Evolutionary conservation across 805 yeast species (phyloP), one percentile per base, ranked within the genome.

Genomic region (Wickerhamomyces silvicola): DNA sequence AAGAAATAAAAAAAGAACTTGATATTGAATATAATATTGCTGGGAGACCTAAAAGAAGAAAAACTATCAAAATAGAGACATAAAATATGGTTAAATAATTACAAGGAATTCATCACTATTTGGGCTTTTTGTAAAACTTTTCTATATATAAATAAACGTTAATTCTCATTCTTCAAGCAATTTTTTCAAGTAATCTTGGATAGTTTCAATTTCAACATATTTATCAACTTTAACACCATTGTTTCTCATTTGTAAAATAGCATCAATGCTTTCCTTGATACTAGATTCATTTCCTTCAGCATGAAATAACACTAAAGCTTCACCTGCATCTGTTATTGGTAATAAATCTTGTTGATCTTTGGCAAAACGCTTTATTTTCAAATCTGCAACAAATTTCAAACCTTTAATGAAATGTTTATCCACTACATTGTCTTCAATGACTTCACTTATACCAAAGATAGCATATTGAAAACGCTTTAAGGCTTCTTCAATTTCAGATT

Each of bases 391-490:
- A 43, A 60, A 74, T 44, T 73, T 64, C 26, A 88, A 64, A 16
- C 96, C 96, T 33, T 72, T 63, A 18, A 76, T 61, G 31, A 81
- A 81, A 36, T 67, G 63, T 30, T 66, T 60, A 48, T 81, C 81
- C 10, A 78, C 76, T 12, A 59, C 54, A 43, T 78, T 70, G 33
- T 75, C 75, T 34, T 70, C 78, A 28, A 76, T 66, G 35, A 72
- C 63, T 33, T 74, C 75, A 18, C 83, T 85, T 35, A 87, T 81
- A n/a, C 96, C 96, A 51, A 78, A 88, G 18, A 86, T 56, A 0
- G 94, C 88, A 45, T 68, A 75, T 56, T 84, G 94, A 46, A 87
- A 69, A 52, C 97, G 76, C 36, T 75, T 78, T 36, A 88, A 64
- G 49, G 76, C 76, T 33, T 78, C 86, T 50, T 75, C 76, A 56